Conservation (phyloP, 2,329 filamentous ascomycete genomes). For the Didymella lethalis region DNA sequence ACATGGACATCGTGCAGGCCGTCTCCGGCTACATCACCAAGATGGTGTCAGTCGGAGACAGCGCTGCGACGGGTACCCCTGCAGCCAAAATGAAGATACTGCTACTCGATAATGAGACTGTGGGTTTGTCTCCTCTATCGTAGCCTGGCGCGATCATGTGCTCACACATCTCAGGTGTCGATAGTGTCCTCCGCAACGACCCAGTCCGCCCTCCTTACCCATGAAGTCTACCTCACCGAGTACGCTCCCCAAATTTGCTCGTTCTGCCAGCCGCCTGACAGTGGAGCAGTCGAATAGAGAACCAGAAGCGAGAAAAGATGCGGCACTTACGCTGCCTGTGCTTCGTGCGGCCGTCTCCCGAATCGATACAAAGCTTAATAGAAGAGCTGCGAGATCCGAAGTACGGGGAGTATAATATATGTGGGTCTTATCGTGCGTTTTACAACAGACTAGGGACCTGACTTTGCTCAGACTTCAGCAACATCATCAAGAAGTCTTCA, state of each 20-base stretch:
- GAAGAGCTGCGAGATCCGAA: conserved; percentile 96
- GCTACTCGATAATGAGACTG: conserved; percentile 89
- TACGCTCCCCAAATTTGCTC: conserved; percentile 36
- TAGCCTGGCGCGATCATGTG: background rate
- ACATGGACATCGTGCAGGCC: conserved; percentile 93
- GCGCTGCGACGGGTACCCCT: conserved; percentile 68
- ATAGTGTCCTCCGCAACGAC: conserved; percentile 96
- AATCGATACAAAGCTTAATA: conserved; percentile 91
- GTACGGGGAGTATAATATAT: conserved; percentile 96
- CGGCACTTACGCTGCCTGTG: conserved; percentile 92
- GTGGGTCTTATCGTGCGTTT: conserved; percentile 46
- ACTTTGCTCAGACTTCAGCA: conserved; percentile 77
- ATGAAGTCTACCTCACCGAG: conserved; percentile 98
- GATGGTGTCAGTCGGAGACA: conserved; percentile 88
- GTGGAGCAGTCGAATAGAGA: conserved; percentile 74
- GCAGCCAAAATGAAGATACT: conserved; percentile 98
- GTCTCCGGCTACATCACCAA: conserved; percentile 95
- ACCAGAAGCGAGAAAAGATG: conserved; percentile 92
- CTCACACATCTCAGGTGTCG: conserved; percentile 65
- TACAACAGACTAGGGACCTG: conserved; percentile 14
- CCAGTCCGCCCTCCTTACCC: conserved; percentile 90
- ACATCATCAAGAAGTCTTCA: conserved; percentile 95
- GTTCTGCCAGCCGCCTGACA: conserved; percentile 32
- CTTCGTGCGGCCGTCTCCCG: conserved; percentile 88
- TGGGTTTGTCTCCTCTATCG: conserved; percentile 59